These are phyloP conservation scores for Colletotrichum gigasporum DNA, from an alignment of 2,329 filamentous ascomycete species.

Conservation along the genomic window DNA sequence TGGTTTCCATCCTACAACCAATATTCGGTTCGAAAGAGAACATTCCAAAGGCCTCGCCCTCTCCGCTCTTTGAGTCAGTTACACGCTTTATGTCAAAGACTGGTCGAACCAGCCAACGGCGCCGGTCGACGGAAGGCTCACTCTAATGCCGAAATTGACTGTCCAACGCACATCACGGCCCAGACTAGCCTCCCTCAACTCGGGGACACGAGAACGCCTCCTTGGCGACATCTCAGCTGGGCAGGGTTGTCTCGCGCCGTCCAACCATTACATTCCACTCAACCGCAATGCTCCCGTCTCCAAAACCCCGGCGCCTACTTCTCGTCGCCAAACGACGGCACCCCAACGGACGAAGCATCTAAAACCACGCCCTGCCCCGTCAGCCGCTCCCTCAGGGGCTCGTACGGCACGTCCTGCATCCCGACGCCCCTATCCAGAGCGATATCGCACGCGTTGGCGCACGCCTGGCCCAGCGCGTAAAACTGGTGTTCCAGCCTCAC, in stretches of 20 bases:
- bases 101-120: too few species aligned
- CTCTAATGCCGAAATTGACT: too few species aligned
- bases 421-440: not conserved
- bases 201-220: too few species aligned
- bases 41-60: too few species aligned
- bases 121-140: too few species aligned
- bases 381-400: not conserved
- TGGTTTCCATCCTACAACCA: too few species aligned
- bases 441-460: slow-evolving; percentile 26
- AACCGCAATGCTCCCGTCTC: not conserved
- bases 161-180: too few species aligned
- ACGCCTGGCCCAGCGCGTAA: slow-evolving; percentile 24
- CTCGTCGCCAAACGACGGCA: not conserved
- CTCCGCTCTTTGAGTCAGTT: too few species aligned
- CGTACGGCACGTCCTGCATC: slow-evolving; percentile 18
- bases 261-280: not conserved
- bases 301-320: not conserved
- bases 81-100: too few species aligned
- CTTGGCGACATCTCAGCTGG: too few species aligned
- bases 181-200: too few species aligned
- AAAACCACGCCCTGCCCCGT: slow-evolving; percentile 1
- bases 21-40: too few species aligned
- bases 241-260: not conserved
- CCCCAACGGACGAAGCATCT: slow-evolving; percentile 6
- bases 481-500: slow-evolving; percentile 29